These are phyloP conservation scores for Delonix regia DNA, from an alignment of 306 rosid species.

Conservation along the genomic window DNA sequence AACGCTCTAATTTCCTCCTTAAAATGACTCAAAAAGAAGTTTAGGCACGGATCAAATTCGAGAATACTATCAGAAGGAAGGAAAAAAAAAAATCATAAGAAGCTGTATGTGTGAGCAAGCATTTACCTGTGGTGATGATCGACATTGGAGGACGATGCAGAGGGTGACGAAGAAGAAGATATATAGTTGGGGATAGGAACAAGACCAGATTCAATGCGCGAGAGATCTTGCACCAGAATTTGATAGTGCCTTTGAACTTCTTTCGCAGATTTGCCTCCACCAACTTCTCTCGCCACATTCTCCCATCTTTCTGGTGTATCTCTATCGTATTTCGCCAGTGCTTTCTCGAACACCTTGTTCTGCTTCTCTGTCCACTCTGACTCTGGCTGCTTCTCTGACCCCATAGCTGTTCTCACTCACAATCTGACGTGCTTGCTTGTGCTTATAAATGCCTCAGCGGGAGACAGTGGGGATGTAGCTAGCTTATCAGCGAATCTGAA, in stretches of 20 bases:
- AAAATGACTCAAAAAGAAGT: too few species aligned
- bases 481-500: slow-evolving; percentile 41
- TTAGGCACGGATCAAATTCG: too few species aligned
- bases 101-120: too few species aligned
- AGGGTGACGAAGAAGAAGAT: background rate
- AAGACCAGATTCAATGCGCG: slow-evolving; percentile 53
- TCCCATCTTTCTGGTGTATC: slow-evolving; percentile 63
- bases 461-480: slow-evolving; percentile 10
- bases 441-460: slow-evolving; percentile 29
- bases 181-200: slow-evolving; percentile 60
- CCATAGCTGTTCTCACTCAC: slow-evolving; percentile 40
- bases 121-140: slow-evolving; percentile 31
- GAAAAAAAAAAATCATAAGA: too few species aligned
- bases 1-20: too few species aligned
- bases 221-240: slow-evolving; percentile 59
- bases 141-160: background rate
- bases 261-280: slow-evolving; percentile 44
- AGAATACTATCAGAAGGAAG: too few species aligned
- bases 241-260: slow-evolving; percentile 60
- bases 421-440: background rate
- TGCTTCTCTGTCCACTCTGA: slow-evolving; percentile 53
- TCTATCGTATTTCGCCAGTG: slow-evolving; percentile 59
- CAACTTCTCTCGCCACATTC: slow-evolving; percentile 57
- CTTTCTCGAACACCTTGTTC: slow-evolving; percentile 60
- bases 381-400: slow-evolving; percentile 49